A percentile compares a stretch with the other conserved stretches of the same genome.
phyloP scores from a whole-genome alignment of 2,329 filamentous ascomycete species.

The Aspergillus sp. region DNA sequence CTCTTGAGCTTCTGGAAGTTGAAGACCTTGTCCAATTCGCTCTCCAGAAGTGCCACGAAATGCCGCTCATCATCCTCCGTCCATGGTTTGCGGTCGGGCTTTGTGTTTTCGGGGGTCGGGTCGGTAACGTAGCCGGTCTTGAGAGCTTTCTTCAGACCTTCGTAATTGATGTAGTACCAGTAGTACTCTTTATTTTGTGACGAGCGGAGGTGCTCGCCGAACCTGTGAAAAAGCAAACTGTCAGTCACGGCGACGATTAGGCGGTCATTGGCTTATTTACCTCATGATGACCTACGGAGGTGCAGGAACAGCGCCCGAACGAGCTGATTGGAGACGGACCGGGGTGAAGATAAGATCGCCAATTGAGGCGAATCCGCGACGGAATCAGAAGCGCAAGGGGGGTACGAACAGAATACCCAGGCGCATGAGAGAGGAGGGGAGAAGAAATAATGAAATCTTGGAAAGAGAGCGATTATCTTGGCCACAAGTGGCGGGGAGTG shows the following conservation, averaged over 20 bases:
- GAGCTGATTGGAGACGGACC: conserved; percentile 4
- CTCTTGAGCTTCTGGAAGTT: conserved; percentile 97
- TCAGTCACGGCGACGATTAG: conserved; percentile 20
- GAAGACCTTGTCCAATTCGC: conserved; percentile 95
- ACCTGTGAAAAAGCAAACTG: conserved; percentile 54
- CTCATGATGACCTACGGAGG: conserved; percentile 23
- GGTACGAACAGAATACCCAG: neutral
- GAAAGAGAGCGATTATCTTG: neutral
- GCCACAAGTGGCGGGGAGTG: conserved; percentile 8
- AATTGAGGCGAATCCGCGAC: neutral
- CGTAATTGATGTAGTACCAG: conserved; percentile 98
- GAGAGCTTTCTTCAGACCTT: conserved; percentile 85
- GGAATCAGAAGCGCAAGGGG: neutral
- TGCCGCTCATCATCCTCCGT: conserved; percentile 86
- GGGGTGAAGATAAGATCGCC: neutral
- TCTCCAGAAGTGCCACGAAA: conserved; percentile 85
- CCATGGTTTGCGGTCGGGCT: conserved; percentile 70
- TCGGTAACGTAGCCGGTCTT: conserved; percentile 69
- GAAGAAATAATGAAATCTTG: neutral
- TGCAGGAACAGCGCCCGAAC: conserved; percentile 3
- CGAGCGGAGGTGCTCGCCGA: conserved; percentile 94
- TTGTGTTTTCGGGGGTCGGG: conserved; percentile 51
- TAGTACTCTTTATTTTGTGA: conserved; percentile 96
- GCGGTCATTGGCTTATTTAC: conserved; percentile 19
- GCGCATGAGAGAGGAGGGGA: neutral